phyloP scores from a whole-genome alignment of 345 rosid genomes.

The Eucalyptus urophylla region DNA sequence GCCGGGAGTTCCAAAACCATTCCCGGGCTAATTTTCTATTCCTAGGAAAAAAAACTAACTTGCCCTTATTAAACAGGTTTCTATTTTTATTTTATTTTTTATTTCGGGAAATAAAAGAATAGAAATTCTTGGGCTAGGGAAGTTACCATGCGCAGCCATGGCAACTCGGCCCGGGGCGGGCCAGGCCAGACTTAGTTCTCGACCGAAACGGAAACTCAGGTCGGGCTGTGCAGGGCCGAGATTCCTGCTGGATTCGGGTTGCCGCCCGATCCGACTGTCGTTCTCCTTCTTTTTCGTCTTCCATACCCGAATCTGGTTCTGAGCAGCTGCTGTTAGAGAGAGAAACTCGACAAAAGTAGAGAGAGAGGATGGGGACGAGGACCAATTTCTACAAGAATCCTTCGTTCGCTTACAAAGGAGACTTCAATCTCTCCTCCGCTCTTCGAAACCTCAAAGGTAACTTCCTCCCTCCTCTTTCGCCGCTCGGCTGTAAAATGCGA shows the following conservation, averaged over 20 bases:
- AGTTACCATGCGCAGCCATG: too few species aligned
- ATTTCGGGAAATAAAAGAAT: too few species aligned
- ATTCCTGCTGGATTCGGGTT: not conserved
- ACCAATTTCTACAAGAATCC: constrained; percentile 61
- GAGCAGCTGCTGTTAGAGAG: not conserved
- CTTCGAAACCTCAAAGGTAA: constrained; percentile 53
- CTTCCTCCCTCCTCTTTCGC: not conserved
- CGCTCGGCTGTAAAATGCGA: not conserved
- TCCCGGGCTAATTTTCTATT: too few species aligned
- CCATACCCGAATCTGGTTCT: not conserved
- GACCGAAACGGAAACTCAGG: not conserved
- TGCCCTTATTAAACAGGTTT: too few species aligned
- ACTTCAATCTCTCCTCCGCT: constrained; percentile 40
- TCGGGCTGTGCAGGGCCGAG: not conserved
- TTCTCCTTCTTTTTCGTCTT: not conserved
- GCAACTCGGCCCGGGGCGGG: too few species aligned
- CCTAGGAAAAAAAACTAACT: too few species aligned
- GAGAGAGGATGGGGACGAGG: constrained; percentile 30
- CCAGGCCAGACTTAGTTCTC: too few species aligned
- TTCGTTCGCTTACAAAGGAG: constrained; percentile 32
- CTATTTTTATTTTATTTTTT: too few species aligned
- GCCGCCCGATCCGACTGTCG: not conserved
- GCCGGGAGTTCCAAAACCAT: too few species aligned
- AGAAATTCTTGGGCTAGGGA: too few species aligned
- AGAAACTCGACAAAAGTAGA: not conserved